Evolutionary conservation across 768 basidiomycete genomes (phyloP).

Genomic region (Boletus pseudopeckii): DNA sequence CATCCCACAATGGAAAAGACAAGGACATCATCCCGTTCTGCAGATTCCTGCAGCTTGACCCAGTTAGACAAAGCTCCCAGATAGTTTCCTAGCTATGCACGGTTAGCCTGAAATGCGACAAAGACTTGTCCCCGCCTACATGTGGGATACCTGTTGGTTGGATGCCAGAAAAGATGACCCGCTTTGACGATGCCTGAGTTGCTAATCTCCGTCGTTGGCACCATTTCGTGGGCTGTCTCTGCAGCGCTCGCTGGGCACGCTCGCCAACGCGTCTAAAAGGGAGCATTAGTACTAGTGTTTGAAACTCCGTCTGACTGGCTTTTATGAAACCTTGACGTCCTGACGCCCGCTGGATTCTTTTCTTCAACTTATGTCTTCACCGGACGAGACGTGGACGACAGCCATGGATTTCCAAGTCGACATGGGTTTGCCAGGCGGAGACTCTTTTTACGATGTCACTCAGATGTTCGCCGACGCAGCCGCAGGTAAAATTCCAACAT

Average conservation of each 20-base stretch:
- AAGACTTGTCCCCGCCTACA: constrained; percentile 40
- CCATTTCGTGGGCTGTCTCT: neutral
- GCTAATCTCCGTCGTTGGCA: constrained; percentile 7
- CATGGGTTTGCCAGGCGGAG: constrained; percentile 47
- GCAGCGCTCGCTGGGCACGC: constrained; percentile 5
- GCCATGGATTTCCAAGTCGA: constrained; percentile 19
- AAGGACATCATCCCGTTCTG: constrained; percentile 56
- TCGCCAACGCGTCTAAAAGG: constrained; percentile 8
- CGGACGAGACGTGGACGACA: constrained; percentile 4
- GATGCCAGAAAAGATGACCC: constrained; percentile 83
- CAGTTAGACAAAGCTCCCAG: constrained; percentile 88
- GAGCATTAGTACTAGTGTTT: constrained; percentile 23
- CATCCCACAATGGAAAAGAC: constrained; percentile 90
- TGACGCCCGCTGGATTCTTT: neutral
- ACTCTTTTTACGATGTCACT: constrained; percentile 63
- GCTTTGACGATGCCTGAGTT: constrained; percentile 9
- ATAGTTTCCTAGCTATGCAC: constrained; percentile 81
- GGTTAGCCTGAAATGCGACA: constrained; percentile 2
- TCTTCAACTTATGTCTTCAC: constrained; percentile 3
- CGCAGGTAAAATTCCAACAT: constrained; percentile 42
- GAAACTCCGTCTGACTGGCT: constrained; percentile 26
- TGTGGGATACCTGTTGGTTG: constrained; percentile 92
- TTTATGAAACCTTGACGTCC: constrained; percentile 13
- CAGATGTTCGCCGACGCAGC: constrained; percentile 57
- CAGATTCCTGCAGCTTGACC: constrained; percentile 72